These are phyloP conservation scores for Coemansia sp. DNA, from an alignment of 192 early-diverging fungal species.

Conservation along the genomic window DNA sequence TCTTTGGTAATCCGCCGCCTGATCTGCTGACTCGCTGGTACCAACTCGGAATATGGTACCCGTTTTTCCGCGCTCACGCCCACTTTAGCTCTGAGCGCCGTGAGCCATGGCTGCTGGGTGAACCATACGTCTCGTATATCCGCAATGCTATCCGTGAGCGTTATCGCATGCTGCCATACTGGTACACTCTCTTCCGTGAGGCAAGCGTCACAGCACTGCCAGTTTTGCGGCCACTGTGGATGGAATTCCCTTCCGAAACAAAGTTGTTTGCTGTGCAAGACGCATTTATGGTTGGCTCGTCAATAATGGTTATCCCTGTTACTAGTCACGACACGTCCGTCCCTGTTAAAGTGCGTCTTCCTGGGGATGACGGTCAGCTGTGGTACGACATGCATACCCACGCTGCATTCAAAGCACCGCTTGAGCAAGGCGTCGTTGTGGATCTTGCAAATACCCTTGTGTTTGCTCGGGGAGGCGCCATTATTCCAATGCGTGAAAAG, in stretches of 20 bases:
- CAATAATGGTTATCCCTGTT: conserved; percentile 70
- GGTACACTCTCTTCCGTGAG: conserved; percentile 92
- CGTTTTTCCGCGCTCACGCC: conserved; percentile 97
- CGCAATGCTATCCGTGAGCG: conserved; percentile 77
- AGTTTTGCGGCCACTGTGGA: conserved; percentile 85
- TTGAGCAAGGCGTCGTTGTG: conserved; percentile 59
- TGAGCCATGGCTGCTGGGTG: conserved; percentile 95
- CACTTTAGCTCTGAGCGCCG: conserved; percentile 96
- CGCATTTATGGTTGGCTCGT: conserved; percentile 87
- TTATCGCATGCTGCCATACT: conserved; percentile 86
- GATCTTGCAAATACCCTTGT: conserved; percentile 75
- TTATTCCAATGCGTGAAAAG: conserved; percentile 83
- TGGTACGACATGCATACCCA: conserved; percentile 58
- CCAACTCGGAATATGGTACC: conserved; percentile 90
- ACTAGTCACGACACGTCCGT: conserved; percentile 57
- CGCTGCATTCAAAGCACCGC: conserved; percentile 22
- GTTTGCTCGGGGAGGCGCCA: conserved; percentile 83
- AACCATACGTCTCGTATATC: conserved; percentile 74
- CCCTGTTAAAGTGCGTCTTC: conserved; percentile 63
- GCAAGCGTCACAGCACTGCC: conserved; percentile 71
- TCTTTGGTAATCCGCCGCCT: conserved; percentile 93
- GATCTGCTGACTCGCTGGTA: conserved; percentile 97
- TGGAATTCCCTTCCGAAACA: conserved; percentile 81
- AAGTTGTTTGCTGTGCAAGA: conserved; percentile 77
- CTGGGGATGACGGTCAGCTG: too few species aligned